Conservation (phyloP, 192 early-diverging fungal genomes). For the Phlyctochytrium arcticum region DNA sequence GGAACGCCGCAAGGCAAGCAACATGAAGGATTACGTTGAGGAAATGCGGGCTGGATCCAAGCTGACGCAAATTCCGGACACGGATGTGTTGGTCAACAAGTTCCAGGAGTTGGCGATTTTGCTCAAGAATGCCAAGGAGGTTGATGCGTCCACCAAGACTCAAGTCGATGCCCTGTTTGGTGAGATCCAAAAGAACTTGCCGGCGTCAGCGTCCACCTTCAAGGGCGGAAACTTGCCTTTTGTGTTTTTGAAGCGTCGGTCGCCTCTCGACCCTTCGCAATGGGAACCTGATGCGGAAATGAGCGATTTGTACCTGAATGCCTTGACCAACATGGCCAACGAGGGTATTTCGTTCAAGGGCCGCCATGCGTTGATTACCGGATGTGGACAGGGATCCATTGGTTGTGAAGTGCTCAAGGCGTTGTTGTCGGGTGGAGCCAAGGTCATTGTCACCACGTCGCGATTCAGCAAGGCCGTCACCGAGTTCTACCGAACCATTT, state of each 20-base stretch:
- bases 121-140: constrained; percentile 12
- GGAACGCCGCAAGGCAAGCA: constrained; percentile 77
- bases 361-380: constrained; percentile 83
- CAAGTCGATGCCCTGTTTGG: constrained; percentile 36
- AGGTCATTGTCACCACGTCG: constrained; percentile 89
- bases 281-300: constrained; percentile 80
- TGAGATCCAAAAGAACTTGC: constrained; percentile 33
- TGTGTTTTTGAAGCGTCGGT: constrained; percentile 46
- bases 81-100: constrained; percentile 30
- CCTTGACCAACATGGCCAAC: constrained; percentile 71
- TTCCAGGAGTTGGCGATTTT: constrained; percentile 41
- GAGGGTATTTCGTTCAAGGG: constrained; percentile 83
- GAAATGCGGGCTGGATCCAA: constrained; percentile 62
- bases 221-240: constrained; percentile 36
- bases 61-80: constrained; percentile 39
- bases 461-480: constrained; percentile 75
- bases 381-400: constrained; percentile 86
- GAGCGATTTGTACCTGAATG: constrained; percentile 78
- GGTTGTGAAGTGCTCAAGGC: constrained; percentile 79
- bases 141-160: constrained; percentile 27
- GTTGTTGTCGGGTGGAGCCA: constrained; percentile 80
- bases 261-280: constrained; percentile 59
- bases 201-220: not conserved
- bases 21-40: constrained; percentile 90
- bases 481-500: constrained; percentile 84